Conservation (phyloP, 2,329 filamentous ascomycete species). For the Scedosporium boydii region DNA sequence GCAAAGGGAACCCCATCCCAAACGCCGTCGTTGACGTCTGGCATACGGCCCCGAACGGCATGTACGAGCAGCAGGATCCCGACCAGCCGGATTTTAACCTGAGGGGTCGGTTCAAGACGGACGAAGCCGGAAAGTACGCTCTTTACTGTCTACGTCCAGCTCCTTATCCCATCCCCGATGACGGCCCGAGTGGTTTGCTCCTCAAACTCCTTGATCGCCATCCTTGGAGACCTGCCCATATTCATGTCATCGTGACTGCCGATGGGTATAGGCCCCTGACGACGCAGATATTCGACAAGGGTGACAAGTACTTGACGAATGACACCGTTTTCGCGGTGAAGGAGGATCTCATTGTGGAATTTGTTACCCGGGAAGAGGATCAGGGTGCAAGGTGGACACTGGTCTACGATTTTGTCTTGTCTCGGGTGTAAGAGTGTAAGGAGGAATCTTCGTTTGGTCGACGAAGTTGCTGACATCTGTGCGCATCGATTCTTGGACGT, state of each 20-base stretch:
- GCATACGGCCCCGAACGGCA: slow-evolving; percentile 66
- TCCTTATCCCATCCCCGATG: slow-evolving; percentile 38
- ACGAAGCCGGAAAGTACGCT: slow-evolving; percentile 52
- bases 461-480: neutral
- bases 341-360: slow-evolving; percentile 35
- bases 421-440: neutral
- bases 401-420: slow-evolving; percentile 49
- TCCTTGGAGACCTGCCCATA: slow-evolving; percentile 47
- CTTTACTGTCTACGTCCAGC: slow-evolving; percentile 54
- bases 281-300: slow-evolving; percentile 63
- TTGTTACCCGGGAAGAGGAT: slow-evolving; percentile 25
- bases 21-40: slow-evolving; percentile 65
- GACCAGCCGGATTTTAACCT: slow-evolving; percentile 65
- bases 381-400: slow-evolving; percentile 47
- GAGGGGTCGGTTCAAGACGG: slow-evolving; percentile 61
- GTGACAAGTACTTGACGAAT: slow-evolving; percentile 48
- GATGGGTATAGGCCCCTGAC: slow-evolving; percentile 59
- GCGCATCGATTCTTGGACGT: neutral
- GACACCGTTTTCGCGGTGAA: slow-evolving; percentile 48
- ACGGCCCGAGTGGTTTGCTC: slow-evolving; percentile 44
- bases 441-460: neutral
- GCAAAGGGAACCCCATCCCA: slow-evolving; percentile 40
- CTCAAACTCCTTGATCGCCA: slow-evolving; percentile 45
- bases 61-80: slow-evolving; percentile 65
- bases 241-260: slow-evolving; percentile 47